phyloP scores from a whole-genome alignment of 1,284 basidiomycete genomes.

The Sanghuangporus sanghuang region DNA sequence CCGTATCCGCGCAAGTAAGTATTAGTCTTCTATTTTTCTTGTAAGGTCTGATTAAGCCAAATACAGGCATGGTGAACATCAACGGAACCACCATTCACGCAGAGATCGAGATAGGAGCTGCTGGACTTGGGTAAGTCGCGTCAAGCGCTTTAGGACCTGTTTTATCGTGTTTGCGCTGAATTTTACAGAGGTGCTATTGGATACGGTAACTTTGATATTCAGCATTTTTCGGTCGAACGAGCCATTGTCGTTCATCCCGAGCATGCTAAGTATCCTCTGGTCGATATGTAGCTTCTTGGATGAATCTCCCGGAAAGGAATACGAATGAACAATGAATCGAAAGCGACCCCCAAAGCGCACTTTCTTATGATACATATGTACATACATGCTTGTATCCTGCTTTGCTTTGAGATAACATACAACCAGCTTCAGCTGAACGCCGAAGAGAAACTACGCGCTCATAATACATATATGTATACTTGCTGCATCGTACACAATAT shows the following conservation, averaged over 20 bases:
- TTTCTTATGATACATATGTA: neutral
- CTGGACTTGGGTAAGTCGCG: constrained; percentile 28
- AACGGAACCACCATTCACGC: constrained; percentile 29
- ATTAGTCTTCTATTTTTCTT: neutral
- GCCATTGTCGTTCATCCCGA: constrained; percentile 38
- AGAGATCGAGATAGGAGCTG: constrained; percentile 23
- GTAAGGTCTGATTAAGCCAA: neutral
- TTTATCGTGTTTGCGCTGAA: too few species aligned
- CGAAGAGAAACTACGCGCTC: neutral
- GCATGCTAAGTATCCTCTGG: constrained; percentile 21
- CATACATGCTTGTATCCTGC: neutral
- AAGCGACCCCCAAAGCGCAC: neutral
- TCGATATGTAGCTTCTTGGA: constrained; percentile 5
- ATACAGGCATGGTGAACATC: constrained; percentile 27
- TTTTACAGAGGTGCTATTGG: constrained; percentile 40
- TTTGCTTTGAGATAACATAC: neutral
- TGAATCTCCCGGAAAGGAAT: neutral
- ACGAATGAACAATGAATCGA: neutral
- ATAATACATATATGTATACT: neutral
- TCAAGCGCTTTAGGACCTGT: too few species aligned
- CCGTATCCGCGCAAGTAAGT: constrained; percentile 42
- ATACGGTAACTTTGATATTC: constrained; percentile 48
- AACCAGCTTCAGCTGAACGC: neutral
- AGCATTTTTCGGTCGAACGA: constrained; percentile 44
- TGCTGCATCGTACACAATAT: neutral